Percentiles rank a stretch among this genome's conserved stretches.
Evolutionary conservation across 1,284 basidiomycete species (phyloP).

Genomic region (Rhodotorula sp.): DNA sequence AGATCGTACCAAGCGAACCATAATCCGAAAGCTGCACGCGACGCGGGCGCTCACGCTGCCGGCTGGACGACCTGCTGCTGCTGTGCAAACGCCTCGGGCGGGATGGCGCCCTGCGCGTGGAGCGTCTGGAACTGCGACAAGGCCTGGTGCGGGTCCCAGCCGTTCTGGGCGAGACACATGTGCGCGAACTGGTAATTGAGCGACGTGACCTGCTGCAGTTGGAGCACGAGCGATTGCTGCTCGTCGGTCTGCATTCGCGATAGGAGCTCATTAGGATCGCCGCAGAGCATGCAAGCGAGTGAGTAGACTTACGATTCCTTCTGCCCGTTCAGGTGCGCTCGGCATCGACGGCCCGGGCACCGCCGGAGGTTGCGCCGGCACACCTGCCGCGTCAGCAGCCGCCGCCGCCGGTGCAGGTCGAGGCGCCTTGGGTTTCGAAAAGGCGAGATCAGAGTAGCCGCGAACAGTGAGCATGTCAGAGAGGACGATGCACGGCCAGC

Average conservation of each 20-base stretch:
- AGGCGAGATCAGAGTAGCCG: constrained; percentile 69
- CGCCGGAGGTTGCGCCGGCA: neutral
- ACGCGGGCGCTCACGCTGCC: neutral
- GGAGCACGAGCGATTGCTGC: constrained; percentile 48
- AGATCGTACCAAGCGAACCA: neutral
- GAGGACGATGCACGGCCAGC: constrained; percentile 87
- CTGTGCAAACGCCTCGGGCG: constrained; percentile 32
- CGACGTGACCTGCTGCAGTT: constrained; percentile 48
- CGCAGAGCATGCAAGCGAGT: too few relatives aligned
- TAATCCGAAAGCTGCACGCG: neutral
- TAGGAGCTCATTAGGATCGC: neutral
- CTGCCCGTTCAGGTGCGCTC: constrained; percentile 12
- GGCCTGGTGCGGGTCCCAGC: constrained; percentile 48
- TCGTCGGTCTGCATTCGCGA: constrained; percentile 41
- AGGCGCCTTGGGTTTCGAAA: constrained; percentile 33
- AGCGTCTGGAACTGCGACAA: constrained; percentile 48
- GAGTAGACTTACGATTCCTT: constrained; percentile 10
- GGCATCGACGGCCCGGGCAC: neutral
- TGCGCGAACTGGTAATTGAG: constrained; percentile 50
- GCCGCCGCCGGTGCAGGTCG: constrained; percentile 11
- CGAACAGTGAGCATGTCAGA: constrained; percentile 85
- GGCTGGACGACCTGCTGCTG: neutral
- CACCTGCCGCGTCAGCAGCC: constrained; percentile 9
- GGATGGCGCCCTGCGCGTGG: constrained; percentile 39
- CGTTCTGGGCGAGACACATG: constrained; percentile 50